phyloP scores from a whole-genome alignment of 352 stramenopile genomes.

The Discostella stelligera region DNA sequence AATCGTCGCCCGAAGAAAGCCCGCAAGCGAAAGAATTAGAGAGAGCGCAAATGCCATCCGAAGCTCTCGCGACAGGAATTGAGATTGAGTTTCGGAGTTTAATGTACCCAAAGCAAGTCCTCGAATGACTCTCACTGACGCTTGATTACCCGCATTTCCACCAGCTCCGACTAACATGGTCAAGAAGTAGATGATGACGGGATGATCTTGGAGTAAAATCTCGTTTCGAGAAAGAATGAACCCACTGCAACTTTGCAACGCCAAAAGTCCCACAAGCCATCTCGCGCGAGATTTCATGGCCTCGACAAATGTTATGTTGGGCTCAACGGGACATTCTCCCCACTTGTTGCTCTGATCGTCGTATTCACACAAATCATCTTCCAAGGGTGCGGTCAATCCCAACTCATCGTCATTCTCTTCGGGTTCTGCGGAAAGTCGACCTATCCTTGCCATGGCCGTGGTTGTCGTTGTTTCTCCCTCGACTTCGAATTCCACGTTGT shows the following conservation, averaged over 20 bases:
- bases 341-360: conserved; percentile 39
- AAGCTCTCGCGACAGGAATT: conserved; percentile 70
- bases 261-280: conserved; percentile 79
- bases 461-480: neutral
- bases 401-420: conserved; percentile 4
- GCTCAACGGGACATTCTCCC: conserved; percentile 48
- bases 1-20: conserved; percentile 65
- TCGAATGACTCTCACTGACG: conserved; percentile 70
- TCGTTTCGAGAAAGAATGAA: conserved; percentile 82
- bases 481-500: conserved; percentile 9
- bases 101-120: conserved; percentile 72
- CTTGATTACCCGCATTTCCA: conserved; percentile 77
- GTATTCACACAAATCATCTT: conserved; percentile 39
- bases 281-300: conserved; percentile 56
- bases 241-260: conserved; percentile 65
- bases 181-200: conserved; percentile 80
- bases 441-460: conserved; percentile 12
- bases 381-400: neutral
- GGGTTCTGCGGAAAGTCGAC: neutral
- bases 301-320: conserved; percentile 53
- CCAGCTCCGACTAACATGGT: conserved; percentile 78
- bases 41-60: conserved; percentile 65
- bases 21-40: conserved; percentile 61
- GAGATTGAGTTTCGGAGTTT: conserved; percentile 57
- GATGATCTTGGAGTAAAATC: conserved; percentile 66